A percentile compares a stretch with the other conserved stretches of the same genome.
Evolutionary conservation across 352 stramenopile species (phyloP).

Genomic region (Pythium sp.): DNA sequence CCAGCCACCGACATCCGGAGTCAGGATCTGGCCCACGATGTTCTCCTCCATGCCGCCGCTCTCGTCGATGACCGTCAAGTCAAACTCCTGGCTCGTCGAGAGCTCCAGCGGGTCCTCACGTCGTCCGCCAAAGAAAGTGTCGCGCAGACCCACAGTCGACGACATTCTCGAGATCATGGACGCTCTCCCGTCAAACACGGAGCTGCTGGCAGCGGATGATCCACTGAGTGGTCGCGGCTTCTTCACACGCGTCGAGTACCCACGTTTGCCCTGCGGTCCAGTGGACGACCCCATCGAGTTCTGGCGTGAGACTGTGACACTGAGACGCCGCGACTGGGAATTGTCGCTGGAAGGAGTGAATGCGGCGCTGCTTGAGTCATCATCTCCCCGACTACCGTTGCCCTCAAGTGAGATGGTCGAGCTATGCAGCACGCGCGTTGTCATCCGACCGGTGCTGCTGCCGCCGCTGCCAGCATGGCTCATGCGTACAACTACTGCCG

Average conservation of each 20-base stretch:
- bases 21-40: conserved; percentile 51
- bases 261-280: neutral
- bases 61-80: conserved; percentile 76
- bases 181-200: conserved; percentile 32
- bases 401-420: neutral
- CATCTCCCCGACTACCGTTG: conserved; percentile 2
- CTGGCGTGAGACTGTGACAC: conserved; percentile 16
- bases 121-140: conserved; percentile 59
- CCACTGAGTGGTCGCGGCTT: conserved; percentile 34
- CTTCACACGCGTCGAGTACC: conserved; percentile 22
- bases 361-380: neutral
- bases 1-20: conserved; percentile 33
- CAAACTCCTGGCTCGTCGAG: conserved; percentile 68
- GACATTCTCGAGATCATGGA: conserved; percentile 43
- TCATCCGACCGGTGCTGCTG: neutral
- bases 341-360: neutral
- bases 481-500: neutral
- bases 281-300: conserved; percentile 11
- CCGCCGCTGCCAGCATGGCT: neutral
- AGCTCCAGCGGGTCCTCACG: conserved; percentile 53
- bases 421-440: neutral
- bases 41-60: conserved; percentile 58
- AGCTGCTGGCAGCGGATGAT: conserved; percentile 24
- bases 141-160: conserved; percentile 35
- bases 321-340: neutral